Percentiles rank a stretch among this genome's conserved stretches.
Evolutionary conservation across 306 rosid species (phyloP).

Genomic region (Spatholobus suberectus): DNA sequence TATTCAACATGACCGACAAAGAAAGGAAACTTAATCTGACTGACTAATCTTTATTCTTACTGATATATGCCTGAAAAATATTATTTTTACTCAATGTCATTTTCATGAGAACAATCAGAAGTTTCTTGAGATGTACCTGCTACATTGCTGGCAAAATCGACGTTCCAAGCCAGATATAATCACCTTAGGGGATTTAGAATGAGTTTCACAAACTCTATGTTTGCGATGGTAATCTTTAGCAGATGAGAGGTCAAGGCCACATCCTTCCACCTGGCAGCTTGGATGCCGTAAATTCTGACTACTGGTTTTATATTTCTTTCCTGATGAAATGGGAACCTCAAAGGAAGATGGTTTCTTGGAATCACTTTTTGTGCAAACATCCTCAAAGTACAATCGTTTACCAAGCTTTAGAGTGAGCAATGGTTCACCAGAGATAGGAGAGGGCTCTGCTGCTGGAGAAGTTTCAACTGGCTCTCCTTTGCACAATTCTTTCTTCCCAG

Average conservation of each 20-base stretch:
- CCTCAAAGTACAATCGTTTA: conserved; percentile 81
- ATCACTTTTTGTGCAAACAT: conserved; percentile 57
- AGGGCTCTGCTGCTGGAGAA: conserved; percentile 60
- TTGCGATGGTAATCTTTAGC: conserved; percentile 92
- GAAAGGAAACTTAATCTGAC: conserved; percentile 33
- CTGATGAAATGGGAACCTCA: conserved; percentile 45
- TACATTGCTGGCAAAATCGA: conserved; percentile 97
- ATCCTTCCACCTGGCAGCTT: conserved; percentile 92
- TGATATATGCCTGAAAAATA: conserved; percentile 9
- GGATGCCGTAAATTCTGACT: conserved; percentile 50
- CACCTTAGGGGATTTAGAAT: conserved; percentile 87
- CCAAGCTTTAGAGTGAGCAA: conserved; percentile 92
- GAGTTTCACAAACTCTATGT: conserved; percentile 82
- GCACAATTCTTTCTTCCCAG: conserved; percentile 56
- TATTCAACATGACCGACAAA: conserved; percentile 19
- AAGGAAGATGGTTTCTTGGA: conserved; percentile 55
- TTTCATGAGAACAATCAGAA: conserved; percentile 3
- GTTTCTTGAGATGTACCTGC: conserved; percentile 66
- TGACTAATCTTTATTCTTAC: background rate
- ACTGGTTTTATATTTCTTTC: conserved; percentile 60
- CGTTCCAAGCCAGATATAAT: conserved; percentile 70
- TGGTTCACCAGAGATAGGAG: conserved; percentile 72
- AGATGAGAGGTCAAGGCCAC: conserved; percentile 78
- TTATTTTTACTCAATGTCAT: conserved; percentile 7
- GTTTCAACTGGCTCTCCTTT: conserved; percentile 52